phyloP scores from a whole-genome alignment of 2,329 filamentous ascomycete species.

The Cryphonectria japonica region DNA sequence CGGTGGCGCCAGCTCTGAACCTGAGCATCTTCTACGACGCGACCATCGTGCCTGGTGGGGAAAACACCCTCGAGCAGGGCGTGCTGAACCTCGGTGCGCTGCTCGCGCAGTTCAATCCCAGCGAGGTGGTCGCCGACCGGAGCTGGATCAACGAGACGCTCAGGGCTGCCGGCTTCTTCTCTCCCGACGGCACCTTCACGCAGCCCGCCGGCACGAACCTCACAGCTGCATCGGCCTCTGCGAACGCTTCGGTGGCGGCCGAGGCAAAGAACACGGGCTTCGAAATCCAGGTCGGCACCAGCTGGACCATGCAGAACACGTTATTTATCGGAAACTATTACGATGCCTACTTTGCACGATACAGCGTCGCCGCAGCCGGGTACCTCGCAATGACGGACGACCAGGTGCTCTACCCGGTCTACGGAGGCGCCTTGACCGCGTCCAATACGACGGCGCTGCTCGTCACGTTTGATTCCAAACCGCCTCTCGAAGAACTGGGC shows the following conservation, averaged over 20 bases:
- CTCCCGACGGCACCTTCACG: conserved; percentile 1
- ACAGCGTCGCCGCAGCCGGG: conserved; percentile 14
- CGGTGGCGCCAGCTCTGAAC: conserved; percentile 1
- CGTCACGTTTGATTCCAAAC: neutral
- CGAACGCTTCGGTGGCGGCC: conserved; percentile 17
- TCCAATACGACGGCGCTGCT: conserved; percentile 22
- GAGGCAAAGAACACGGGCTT: conserved; percentile 6
- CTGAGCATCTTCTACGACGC: conserved; percentile 26
- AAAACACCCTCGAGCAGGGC: conserved; percentile 16
- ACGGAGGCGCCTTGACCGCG: neutral
- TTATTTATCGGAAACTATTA: conserved; percentile 17
- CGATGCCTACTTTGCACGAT: conserved; percentile 15
- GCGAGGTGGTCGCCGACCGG: conserved; percentile 4
- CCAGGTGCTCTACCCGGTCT: conserved; percentile 27
- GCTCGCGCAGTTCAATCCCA: conserved; percentile 17
- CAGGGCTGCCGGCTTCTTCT: neutral
- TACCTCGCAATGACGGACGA: conserved; percentile 27
- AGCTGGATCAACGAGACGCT: conserved; percentile 15
- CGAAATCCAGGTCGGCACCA: conserved; percentile 10
- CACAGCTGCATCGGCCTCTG: conserved; percentile 19
- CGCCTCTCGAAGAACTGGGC: conserved; percentile 3
- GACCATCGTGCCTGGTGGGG: conserved; percentile 9
- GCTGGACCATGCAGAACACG: conserved; percentile 22
- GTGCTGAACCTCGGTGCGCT: conserved; percentile 22
- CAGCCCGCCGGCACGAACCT: conserved; percentile 24